phyloP scores from a whole-genome alignment of 1,284 basidiomycete genomes.

The Ganoderma lingzhi region DNA sequence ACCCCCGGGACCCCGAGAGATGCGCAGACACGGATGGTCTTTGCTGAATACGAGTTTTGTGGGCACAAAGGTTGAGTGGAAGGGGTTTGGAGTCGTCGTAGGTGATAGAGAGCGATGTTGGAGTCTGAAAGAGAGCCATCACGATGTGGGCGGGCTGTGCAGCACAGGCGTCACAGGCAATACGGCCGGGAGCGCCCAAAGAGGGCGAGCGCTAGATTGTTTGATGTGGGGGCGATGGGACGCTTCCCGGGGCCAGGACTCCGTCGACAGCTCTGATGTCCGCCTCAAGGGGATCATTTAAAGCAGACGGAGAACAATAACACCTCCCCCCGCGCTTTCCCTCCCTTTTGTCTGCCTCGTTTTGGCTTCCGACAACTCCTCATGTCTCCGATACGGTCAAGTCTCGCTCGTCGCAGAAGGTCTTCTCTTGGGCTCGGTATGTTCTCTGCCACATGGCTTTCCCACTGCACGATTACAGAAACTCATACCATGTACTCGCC shows the following conservation, averaged over 20 bases:
- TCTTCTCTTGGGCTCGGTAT: slow-evolving; percentile 32
- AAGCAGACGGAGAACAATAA: slow-evolving; percentile 33
- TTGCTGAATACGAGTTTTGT: not conserved
- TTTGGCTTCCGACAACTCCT: slow-evolving; percentile 24
- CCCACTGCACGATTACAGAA: too few species aligned
- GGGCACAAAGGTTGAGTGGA: not conserved
- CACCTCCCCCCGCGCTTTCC: slow-evolving; percentile 27
- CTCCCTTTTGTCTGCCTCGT: slow-evolving; percentile 32
- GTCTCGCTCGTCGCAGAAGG: slow-evolving; percentile 30
- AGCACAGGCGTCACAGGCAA: slow-evolving; percentile 4
- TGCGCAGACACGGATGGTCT: slow-evolving; percentile 10
- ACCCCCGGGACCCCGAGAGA: slow-evolving; percentile 27
- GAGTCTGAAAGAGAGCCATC: slow-evolving; percentile 6
- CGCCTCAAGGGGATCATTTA: slow-evolving; percentile 27
- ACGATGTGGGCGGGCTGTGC: slow-evolving; percentile 11
- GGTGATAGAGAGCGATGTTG: not conserved
- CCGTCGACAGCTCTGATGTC: slow-evolving; percentile 26
- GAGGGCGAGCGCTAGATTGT: slow-evolving; percentile 10
- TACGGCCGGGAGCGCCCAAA: not conserved
- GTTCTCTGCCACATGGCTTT: slow-evolving; percentile 2
- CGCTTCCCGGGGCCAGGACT: slow-evolving; percentile 22
- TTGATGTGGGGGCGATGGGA: slow-evolving; percentile 19
- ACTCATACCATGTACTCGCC: not conserved
- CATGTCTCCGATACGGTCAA: slow-evolving; percentile 31
- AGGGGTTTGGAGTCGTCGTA: slow-evolving; percentile 2